Base-by-base conservation (phyloP, 1,284 basidiomycete genomes). In the Malassezia restricta region DNA sequence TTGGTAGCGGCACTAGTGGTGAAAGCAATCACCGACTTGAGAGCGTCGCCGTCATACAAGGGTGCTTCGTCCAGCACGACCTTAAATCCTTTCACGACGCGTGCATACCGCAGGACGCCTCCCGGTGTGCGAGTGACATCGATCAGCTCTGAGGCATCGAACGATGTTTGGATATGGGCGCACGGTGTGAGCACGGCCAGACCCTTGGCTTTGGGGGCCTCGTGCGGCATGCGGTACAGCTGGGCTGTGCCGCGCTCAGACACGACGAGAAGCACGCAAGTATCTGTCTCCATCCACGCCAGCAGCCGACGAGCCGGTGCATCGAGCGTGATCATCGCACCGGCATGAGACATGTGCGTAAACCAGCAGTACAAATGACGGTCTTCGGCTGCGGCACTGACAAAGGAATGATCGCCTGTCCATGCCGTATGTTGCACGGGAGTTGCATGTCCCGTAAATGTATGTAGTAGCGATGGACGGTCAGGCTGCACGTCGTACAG, bases 321-420 rank as follows among this genome's bases (percentile, higher is more conserved):
- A 63, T 62, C 74, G 62, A 57, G 74, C 74, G 40, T 73, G 58
- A 45, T 76, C 74, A 32, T 74, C 73, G 51, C 66, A 6, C 60
- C 24, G 8, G 53, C 45, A 12, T 54, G 52, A 5, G 24, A 38
- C 30, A 75, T 28, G 20, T 51, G 76, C 74, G 55, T 79, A 11
- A 55, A 57, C 85, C 84, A 82, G 43, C 83, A 64, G 63, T 81
- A 83, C n/a, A 86, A 76, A 40, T 84, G 81, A 17, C 86, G 80
- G 73, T 88, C 86, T 29, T 79, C 79, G 63, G 85, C 81, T 5
- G 85, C 85, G 17, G 80, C 78, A 5, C 85, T 84, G 39, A 84
- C 74, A 71, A 88, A 85, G 6, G 56, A 52, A 37, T 53, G 45
- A 43, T 57, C 58, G 38, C 45, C 51, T 40, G 64, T 43, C 63